Base-by-base conservation (phyloP, 331 rosid genomes). In the Ulmus americana region DNA sequence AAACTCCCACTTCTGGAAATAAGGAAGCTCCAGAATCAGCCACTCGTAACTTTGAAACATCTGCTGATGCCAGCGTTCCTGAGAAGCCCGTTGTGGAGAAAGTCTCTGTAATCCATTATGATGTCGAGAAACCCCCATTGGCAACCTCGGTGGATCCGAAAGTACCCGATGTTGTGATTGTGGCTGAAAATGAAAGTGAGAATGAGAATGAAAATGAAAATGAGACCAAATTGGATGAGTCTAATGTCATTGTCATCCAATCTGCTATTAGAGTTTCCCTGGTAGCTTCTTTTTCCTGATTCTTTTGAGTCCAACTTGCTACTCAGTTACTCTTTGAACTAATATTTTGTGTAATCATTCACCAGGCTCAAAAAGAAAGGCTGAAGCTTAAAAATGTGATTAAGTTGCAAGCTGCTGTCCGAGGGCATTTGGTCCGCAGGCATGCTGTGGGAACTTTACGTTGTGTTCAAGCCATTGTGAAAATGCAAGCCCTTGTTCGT, bases 341-440 rank as follows among this genome's bases (percentile, higher is more conserved):
- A 14, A 57, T 14, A 6, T 15, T 39, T 28, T 1, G 51, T 14
- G 53, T 39, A 13, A 40, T 20, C 62, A 45, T 72, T 68, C 51
- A 46, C 63, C 80, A 90, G 99, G 97, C 87, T 65, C 88, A 13
- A 64, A 73, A 74, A 76, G 78, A 61, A 61, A 61, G 85, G 55
- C 45, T 76, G 6, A 79, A 84, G 79, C 77, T 55, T 45, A 81
- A 82, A 84, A 81, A 79, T 63, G 82, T 76, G 39, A 84, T 94
- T 75, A 94, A 85, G 81, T 73, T 94, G 88, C 99, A 94, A 87
- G 97, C 99, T 78, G 86, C 84, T 64, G 68, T 90, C 61, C 97
- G 99, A 3, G 97, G 99, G 66, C 88, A 84, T 84, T 82, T 94
- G 82, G 99, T 83, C 43, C 82, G 99, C 65, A 85, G 81, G 71